A percentile compares a stretch with the other conserved stretches of the same genome.
Evolutionary conservation across 1,284 basidiomycete species (phyloP).

Genomic region (Malassezia pachydermatis): DNA sequence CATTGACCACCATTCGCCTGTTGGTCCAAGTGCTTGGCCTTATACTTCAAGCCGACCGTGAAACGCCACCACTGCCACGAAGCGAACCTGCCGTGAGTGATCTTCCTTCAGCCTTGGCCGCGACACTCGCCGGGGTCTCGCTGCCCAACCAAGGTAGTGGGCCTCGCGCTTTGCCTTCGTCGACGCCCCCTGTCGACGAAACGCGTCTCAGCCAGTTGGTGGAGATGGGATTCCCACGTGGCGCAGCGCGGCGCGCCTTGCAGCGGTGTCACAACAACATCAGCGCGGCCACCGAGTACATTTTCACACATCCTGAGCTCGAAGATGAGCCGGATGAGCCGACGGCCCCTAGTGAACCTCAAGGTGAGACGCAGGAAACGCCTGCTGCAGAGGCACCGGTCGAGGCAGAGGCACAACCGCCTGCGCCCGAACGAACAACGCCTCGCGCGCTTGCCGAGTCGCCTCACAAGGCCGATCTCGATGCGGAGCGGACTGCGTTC

Average conservation of each 20-base stretch:
- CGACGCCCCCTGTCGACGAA: constrained; percentile 26
- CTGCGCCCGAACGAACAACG: background rate
- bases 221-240: constrained; percentile 92
- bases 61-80: constrained; percentile 12
- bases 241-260: constrained; percentile 72
- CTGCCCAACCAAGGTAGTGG: constrained; percentile 9
- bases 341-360: constrained; percentile 3
- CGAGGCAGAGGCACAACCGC: constrained; percentile 11
- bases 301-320: constrained; percentile 55
- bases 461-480: constrained; percentile 18
- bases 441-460: constrained; percentile 3
- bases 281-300: constrained; percentile 74
- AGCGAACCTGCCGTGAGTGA: background rate
- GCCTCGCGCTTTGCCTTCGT: background rate
- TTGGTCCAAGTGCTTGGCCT: constrained; percentile 69
- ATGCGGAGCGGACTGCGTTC: constrained; percentile 51
- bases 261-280: constrained; percentile 77
- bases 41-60: constrained; percentile 65
- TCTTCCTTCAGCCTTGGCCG: constrained; percentile 18
- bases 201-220: constrained; percentile 65
- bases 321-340: constrained; percentile 27
- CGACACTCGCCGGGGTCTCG: constrained; percentile 14
- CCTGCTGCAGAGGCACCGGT: background rate
- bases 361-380: background rate
- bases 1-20: constrained; percentile 54